Percentiles rank a stretch among this genome's conserved stretches.
These are phyloP conservation scores for Boletus sp. DNA, from an alignment of 1,284 basidiomycete genomes.

Conservation along the genomic window DNA sequence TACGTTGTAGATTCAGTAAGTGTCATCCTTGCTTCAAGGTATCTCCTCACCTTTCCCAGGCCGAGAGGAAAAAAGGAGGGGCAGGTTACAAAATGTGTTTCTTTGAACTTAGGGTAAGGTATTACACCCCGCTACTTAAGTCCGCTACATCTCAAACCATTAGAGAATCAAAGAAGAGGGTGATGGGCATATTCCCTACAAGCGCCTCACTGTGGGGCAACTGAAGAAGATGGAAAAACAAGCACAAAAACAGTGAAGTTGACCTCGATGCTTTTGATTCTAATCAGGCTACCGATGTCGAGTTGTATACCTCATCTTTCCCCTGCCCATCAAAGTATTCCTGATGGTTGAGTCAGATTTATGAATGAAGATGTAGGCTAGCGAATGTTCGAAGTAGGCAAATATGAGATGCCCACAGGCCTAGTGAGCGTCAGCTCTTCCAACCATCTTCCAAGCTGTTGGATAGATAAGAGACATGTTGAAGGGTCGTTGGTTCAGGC, in stretches of 20 bases:
- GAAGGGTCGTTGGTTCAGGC: no score
- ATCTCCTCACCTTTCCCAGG: constrained; percentile 13
- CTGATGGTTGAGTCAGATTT: no score
- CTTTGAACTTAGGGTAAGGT: constrained; percentile 24
- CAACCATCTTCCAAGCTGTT: no score
- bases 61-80: constrained; percentile 13
- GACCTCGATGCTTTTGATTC: background rate
- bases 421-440: no score
- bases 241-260: background rate
- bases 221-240: background rate
- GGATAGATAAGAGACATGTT: no score
- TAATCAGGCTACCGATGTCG: background rate
- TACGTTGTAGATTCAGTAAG: constrained; percentile 36
- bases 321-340: no score
- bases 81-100: constrained; percentile 25
- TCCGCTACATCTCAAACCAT: constrained; percentile 1
- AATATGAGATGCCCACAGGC: no score
- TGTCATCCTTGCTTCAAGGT: background rate
- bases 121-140: background rate
- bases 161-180: constrained; percentile 14
- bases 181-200: background rate
- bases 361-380: no score
- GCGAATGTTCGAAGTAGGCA: no score
- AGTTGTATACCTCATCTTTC: background rate
- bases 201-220: background rate